Base-by-base conservation (phyloP, 1,284 basidiomycete genomes). In the Coniferiporia weirii region DNA sequence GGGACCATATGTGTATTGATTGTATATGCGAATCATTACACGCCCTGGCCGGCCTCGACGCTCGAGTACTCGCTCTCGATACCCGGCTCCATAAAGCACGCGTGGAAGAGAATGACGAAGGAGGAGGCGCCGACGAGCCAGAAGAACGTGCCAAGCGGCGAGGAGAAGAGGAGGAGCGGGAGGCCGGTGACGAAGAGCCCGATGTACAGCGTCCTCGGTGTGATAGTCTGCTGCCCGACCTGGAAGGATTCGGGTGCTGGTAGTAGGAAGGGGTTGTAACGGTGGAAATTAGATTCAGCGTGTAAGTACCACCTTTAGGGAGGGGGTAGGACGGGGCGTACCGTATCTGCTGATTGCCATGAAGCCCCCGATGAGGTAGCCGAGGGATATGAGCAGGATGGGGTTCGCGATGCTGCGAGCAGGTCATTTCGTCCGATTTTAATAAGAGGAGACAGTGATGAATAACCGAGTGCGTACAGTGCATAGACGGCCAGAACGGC, bases 301-400 rank as follows among this genome's bases (percentile, higher is more conserved):
- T n/a, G n/a, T n/a, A 32, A 64, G 22, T 47, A 5, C 27, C 5
- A 27, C 27, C 27, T 27, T 27, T 60, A 40, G 53, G 54, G 7
- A 49, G 54, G 12, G 34, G 34, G 43, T 17, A 40, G 35, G 19
- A n/a, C n/a, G 36, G 38, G 52, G 76, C 90, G 69, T 64, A 95
- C 93, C 93, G 66, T 91, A 98, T 68, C 81, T 86, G 76, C 94
- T 95, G 76, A 98, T 96, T 48, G 84, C 83, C 36, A 85, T 74
- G 75, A 98, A 98, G 2, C 96, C 96, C 51, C 93, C 92, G 64
- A 95, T 85, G 66, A 99, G 85, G 80, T 98, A 95, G 40, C 76
- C 81, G 63, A 98, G 78, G 3, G 95, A 85, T 67, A 96, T 78
- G 63, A 98, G 81, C 49, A 99, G 85, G 44, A 85, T 72, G 6